Conservation (phyloP, 2,329 filamentous ascomycete species). For the Sclerotinia nivalis region DNA sequence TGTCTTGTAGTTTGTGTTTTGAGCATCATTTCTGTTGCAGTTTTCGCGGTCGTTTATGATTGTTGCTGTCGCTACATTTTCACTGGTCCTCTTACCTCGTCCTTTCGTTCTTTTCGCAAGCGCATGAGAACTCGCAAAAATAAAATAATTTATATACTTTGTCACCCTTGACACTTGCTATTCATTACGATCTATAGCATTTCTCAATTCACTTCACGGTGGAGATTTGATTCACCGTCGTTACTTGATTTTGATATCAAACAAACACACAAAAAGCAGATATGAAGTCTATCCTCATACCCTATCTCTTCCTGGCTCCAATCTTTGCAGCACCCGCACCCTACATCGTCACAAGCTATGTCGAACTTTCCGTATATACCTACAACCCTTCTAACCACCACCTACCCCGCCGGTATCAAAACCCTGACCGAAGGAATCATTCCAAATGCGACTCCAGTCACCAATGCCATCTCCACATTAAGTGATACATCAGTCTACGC, state of each 20-base stretch:
- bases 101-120: neutral
- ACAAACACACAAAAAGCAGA: neutral
- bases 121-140: neutral
- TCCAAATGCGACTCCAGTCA: neutral
- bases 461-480: neutral
- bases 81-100: neutral
- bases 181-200: neutral
- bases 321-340: conserved; percentile 28
- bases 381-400: neutral
- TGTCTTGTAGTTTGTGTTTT: no score
- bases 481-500: neutral
- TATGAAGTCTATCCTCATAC: conserved; percentile 2
- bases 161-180: neutral
- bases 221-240: neutral
- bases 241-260: neutral
- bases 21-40: no score
- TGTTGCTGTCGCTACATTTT: neutral
- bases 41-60: neutral
- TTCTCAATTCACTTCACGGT: neutral
- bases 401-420: neutral
- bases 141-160: neutral
- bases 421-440: neutral
- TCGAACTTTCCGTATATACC: conserved; percentile 30
- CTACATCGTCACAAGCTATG: conserved; percentile 31
- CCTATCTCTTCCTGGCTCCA: neutral